Conservation (phyloP, 768 basidiomycete species). For the Psilocybe cyanescens region DNA sequence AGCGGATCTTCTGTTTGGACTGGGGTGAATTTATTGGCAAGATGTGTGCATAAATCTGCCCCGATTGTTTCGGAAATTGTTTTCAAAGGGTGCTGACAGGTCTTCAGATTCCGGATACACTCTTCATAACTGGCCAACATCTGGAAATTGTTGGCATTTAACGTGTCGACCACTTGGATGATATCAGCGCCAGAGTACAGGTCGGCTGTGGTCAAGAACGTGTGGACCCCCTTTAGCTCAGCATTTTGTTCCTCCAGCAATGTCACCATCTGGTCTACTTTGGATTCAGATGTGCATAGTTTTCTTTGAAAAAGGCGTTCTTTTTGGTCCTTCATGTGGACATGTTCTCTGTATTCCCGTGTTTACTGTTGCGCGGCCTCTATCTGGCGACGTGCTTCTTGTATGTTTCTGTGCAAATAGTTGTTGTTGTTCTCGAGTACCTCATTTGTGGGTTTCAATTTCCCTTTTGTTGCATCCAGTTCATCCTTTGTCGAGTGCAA, state of each 20-base stretch:
- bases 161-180: constrained; percentile 35
- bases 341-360: too few relatives aligned
- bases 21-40: not conserved
- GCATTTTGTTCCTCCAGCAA: constrained; percentile 33
- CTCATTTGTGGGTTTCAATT: not conserved
- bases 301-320: constrained; percentile 7
- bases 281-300: constrained; percentile 23
- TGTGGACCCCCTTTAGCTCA: constrained; percentile 11
- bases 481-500: too few relatives aligned
- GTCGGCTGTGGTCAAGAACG: too few relatives aligned
- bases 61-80: too few relatives aligned
- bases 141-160: constrained; percentile 56
- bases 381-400: too few relatives aligned
- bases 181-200: too few relatives aligned
- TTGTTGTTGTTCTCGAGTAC: constrained; percentile 10
- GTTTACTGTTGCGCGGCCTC: too few relatives aligned
- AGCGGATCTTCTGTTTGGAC: constrained; percentile 20
- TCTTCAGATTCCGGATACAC: not conserved
- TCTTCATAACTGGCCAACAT: constrained; percentile 10
- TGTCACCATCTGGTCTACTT: constrained; percentile 19
- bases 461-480: too few relatives aligned
- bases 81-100: not conserved
- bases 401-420: not conserved
- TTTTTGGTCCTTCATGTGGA: too few relatives aligned
- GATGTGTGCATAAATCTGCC: too few relatives aligned